Percentiles rank a stretch among this genome's conserved stretches.
Conservation (phyloP, 768 basidiomycete genomes). For the Mycena venus region DNA sequence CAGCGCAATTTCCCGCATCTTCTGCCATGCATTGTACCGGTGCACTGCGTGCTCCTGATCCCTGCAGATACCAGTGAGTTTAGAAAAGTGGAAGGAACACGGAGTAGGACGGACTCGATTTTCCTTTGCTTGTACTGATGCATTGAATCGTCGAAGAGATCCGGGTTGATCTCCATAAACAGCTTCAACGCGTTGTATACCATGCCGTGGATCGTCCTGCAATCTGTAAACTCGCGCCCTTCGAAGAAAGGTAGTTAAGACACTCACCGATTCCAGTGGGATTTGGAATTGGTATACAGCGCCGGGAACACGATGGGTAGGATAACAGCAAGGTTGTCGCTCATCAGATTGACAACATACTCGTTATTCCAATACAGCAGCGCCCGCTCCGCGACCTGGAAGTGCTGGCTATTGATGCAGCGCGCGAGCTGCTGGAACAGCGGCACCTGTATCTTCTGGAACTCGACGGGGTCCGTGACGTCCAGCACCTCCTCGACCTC, state of each 20-base stretch:
- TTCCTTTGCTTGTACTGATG: conserved; percentile 93
- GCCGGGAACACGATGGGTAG: conserved; percentile 98
- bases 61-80: conserved; percentile 55
- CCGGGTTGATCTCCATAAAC: conserved; percentile 99
- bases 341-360: conserved; percentile 99
- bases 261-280: conserved; percentile 97
- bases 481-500: conserved; percentile 99
- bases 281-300: conserved; percentile 94
- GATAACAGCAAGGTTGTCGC: conserved; percentile 90
- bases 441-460: conserved; percentile 93
- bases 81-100: not conserved
- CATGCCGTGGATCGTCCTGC: conserved; percentile 98
- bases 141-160: conserved; percentile 94
- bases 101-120: conserved; percentile 73
- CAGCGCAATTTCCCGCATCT: conserved; percentile 81
- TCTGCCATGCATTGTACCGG: conserved; percentile 93
- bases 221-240: conserved; percentile 16
- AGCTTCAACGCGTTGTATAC: conserved; percentile 98
- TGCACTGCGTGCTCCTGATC: conserved; percentile 89
- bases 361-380: conserved; percentile 99
- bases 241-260: conserved; percentile 3
- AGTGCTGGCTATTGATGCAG: conserved; percentile 99
- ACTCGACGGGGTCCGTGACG: conserved; percentile 96
- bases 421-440: conserved; percentile 95
- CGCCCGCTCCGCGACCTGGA: conserved; percentile 98